Evolutionary conservation across 441 rosid species (phyloP), one percentile per base, ranked within the genome.

Genomic region (Croton laevigatus): DNA sequence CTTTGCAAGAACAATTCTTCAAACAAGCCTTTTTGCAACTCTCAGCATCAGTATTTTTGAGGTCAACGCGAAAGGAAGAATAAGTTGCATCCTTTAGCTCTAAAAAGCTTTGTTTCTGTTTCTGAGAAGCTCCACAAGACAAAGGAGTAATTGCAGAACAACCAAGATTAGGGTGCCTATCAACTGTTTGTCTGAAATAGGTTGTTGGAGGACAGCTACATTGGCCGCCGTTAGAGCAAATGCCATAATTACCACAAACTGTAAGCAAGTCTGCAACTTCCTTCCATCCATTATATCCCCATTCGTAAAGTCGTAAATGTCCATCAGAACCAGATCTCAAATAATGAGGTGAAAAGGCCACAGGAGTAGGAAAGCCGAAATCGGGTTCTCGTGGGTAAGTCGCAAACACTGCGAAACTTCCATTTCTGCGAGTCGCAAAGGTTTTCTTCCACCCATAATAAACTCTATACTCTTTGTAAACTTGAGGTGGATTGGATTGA

Each of bases 371-470:
- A 22, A 59, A 14, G 42, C 1, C 32, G 42, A 12, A 9, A 62
- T 62, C 27, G 3, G 73, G 72, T 1, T 45, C n/a, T 20, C 54
- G 58, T 55, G 17, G 66, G 19, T 68, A 73, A 66, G 40, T 36
- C 6, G 19, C 16, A 38, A 54, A 78, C 63, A 78, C 32, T 44
- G 72, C 46, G 34, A 81, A 73, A 57, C 78, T 60, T 54, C 80
- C 81, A 63, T 49, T 73, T 32, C 55, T 4, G 61, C 65, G 77
- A 16, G 71, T 53, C 16, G 44, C 62, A 45, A 63, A 70, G 2
- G 53, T 65, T 2, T 66, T 67, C 10, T 45, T 73, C 57, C 54
- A 34, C 7, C 14, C 42, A 45, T 23, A 46, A 22, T 71, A 57
- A n/a, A 69, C 71, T 38, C 0, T 3, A 32, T 23, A 23, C 59